Evolutionary conservation across 352 stramenopile genomes (phyloP), one percentile per base, ranked within the genome.

Genomic region (Phytophthora megakarya): DNA sequence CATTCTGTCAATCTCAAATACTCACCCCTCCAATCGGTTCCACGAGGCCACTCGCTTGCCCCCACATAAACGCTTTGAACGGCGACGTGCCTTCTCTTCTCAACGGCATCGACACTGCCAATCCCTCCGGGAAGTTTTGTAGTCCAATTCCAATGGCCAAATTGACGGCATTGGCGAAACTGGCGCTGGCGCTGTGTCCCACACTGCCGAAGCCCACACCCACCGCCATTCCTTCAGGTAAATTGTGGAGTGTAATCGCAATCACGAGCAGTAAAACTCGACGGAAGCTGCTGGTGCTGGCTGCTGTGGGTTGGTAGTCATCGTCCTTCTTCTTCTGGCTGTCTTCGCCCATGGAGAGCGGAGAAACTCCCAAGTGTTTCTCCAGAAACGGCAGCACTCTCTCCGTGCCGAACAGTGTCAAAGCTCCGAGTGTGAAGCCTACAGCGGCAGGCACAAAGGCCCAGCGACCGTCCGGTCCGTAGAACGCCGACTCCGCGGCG

Each of bases 181-280:
- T 96, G 18, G 86, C 84, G 35, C 75, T 79, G 10, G 67, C 39
- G 51, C 77, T 92, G 44, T 93, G 80, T 0, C 83, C 89, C 37
- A 93, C 67, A 56, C 86, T 94, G 22, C 88, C 90, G 61, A 97
- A 97, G n/a, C 87, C 90, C 33, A 97, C 90, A 15, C 90, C 90
- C 15, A 96, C 89, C 1, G 90, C 90, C 79, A 97, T 92, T 23
- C 88, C 90, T 60, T 97, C 90, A 0, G 90, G 90, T 15, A 97
- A 75, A 71, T 97, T 97, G 71, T 97, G 90, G 40, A 97, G 65
- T 33, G 90, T 97, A 44, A 97, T 95, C 30, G 89, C 89, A 45
- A 97, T 92, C 40, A 97, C 89, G 10, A 97, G 66, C 38, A 97
- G 62, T 28, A 96, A 37, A 7, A 97, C 83, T 8, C 88, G 84